These are phyloP conservation scores for Cladosporium sp. DNA, from an alignment of 2,329 filamentous ascomycete genomes.

Conservation along the genomic window DNA sequence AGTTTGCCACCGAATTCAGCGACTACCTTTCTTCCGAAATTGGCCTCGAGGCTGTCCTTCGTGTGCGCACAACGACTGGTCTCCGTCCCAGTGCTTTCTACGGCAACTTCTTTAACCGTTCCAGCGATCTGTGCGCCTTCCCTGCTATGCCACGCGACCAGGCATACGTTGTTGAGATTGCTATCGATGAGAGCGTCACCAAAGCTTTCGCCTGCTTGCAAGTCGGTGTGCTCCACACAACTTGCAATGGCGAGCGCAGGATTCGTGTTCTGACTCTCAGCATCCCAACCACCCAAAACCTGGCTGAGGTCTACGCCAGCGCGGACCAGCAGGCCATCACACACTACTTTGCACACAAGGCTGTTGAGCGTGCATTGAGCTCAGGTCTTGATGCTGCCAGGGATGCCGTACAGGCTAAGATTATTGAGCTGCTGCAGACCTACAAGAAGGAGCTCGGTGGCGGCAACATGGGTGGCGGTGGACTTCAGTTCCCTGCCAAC, in stretches of 20 bases:
- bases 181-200: conserved; percentile 90
- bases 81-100: conserved; percentile 97
- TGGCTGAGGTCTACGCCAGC: conserved; percentile 90
- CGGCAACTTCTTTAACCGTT: conserved; percentile 99
- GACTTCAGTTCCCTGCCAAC: conserved; percentile 91
- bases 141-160: conserved; percentile 97
- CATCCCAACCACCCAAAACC: conserved; percentile 84
- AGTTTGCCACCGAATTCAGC: conserved; percentile 95
- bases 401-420: conserved; percentile 86
- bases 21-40: conserved; percentile 97
- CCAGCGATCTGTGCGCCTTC: conserved; percentile 95
- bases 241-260: conserved; percentile 92
- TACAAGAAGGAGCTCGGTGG: conserved; percentile 97
- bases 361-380: conserved; percentile 83
- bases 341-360: conserved; percentile 95
- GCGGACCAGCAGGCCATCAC: conserved; percentile 93
- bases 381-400: conserved; percentile 86
- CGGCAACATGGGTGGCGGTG: conserved; percentile 88
- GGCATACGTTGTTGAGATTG: conserved; percentile 95
- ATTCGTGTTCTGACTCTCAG: conserved; percentile 93
- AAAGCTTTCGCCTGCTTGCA: conserved; percentile 93
- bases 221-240: conserved; percentile 93
- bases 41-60: conserved; percentile 89
- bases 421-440: conserved; percentile 88
- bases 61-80: conserved; percentile 91